Base-by-base conservation (phyloP, 768 basidiomycete species). In the Psilocybe subaeruginosa region DNA sequence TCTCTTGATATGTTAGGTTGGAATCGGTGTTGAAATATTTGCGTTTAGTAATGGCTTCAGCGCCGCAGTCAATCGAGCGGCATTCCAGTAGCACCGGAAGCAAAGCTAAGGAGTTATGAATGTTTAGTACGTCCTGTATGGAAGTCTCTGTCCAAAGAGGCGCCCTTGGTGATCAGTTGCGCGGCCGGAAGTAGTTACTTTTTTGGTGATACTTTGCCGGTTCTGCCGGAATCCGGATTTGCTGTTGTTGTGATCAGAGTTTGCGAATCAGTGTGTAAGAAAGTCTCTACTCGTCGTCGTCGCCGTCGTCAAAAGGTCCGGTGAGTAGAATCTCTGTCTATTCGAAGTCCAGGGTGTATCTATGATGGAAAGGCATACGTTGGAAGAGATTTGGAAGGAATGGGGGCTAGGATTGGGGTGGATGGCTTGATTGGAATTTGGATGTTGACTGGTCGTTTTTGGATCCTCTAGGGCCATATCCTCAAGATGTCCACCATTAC, bases 401-500 rank as follows among this genome's bases (percentile, higher is more conserved):
- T 59, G 66, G 71, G 66, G 60, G 59, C 65, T 63, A 50, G 68
- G 74, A 72, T 78, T 74, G 74, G 75, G 85, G 64, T 89, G 88
- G 89, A 90, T 90, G 83, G 74, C 65, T 62, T 51, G 58, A 59
- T 56, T 66, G 45, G 59, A 58, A 65, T 61, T 49, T 72, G 81
- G 79, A 80, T 81, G 86, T 80, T 87, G 82, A 81, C 80, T 76
- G 70, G 64, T 46, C 58, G 60, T 65, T 64, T 70, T 63, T 64
- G 52, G 62, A 60, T 61, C 59, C 58, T 56, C 54, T 67, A 75
- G 77, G 78, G 75, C 77, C 70, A 60, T 60, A 64, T 68, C 70
- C 65, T 76, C 78, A 84, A 82, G 74, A 93, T 93, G 91, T 92
- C 91, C 70, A 69, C 86, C 74, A 82, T 87, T 69, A 82, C 82